phyloP scores from a whole-genome alignment of 768 basidiomycete species.

The Piloderma croceum region DNA sequence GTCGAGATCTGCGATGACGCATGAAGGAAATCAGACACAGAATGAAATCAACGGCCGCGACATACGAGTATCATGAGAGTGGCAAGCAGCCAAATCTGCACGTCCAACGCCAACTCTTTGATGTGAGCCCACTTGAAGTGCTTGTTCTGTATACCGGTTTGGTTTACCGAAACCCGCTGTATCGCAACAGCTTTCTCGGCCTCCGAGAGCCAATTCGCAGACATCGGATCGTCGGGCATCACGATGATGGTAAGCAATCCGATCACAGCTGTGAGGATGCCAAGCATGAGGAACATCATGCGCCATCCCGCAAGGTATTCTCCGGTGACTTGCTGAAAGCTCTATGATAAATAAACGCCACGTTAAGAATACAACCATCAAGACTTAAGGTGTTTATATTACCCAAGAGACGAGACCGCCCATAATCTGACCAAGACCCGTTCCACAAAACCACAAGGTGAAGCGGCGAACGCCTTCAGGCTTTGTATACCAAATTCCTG shows the following conservation, averaged over 20 bases:
- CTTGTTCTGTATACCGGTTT: slow-evolving; percentile 22
- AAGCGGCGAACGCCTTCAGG: slow-evolving; percentile 13
- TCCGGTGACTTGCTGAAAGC: slow-evolving; percentile 11
- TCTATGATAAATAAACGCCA: slow-evolving; percentile 10
- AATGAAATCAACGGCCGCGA: too few relatives aligned
- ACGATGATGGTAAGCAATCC: too few relatives aligned
- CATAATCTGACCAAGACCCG: slow-evolving; percentile 7
- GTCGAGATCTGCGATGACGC: too few relatives aligned
- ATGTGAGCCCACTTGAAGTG: slow-evolving; percentile 16
- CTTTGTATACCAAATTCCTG: slow-evolving; percentile 17
- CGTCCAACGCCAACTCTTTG: slow-evolving; percentile 7
- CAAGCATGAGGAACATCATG: slow-evolving; percentile 14
- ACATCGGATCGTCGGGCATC: too few relatives aligned
- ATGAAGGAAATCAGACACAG: too few relatives aligned
- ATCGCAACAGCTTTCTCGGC: slow-evolving; percentile 15
- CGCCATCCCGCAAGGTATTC: slow-evolving; percentile 14
- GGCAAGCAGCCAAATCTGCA: too few relatives aligned
- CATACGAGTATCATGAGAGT: too few relatives aligned
- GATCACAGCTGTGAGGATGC: slow-evolving; percentile 7
- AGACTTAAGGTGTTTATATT: slow-evolving; percentile 8
- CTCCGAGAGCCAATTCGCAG: slow-evolving; percentile 13
- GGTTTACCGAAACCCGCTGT: slow-evolving; percentile 18
- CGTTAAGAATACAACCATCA: too few relatives aligned
- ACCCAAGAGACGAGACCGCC: too few relatives aligned
- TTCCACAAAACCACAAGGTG: slow-evolving; percentile 14